Conservation (phyloP, 352 stramenopile species). For the Globisporangium recalcitrans region DNA sequence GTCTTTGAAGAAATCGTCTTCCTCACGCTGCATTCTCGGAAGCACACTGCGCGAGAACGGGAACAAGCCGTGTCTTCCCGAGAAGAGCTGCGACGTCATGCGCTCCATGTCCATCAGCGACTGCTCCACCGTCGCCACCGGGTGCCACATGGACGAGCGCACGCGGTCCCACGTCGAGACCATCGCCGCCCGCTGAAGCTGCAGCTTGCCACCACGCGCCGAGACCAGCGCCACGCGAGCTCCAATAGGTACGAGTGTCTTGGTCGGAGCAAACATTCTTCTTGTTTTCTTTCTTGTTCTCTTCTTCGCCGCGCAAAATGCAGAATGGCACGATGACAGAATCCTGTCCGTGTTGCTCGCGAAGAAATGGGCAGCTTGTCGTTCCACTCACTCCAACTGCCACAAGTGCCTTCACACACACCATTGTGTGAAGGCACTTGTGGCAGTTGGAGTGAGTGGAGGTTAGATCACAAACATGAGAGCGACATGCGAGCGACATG, state of each 20-base stretch:
- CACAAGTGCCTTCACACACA: neutral
- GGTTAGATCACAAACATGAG: neutral
- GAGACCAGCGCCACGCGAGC: neutral
- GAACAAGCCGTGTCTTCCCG: neutral
- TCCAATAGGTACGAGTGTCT: neutral
- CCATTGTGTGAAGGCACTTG: neutral
- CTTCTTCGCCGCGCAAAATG: neutral
- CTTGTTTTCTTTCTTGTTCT: neutral
- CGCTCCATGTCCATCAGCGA: neutral
- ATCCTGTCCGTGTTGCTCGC: too few species aligned
- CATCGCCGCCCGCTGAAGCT: constrained; percentile 30
- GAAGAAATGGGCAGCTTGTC: neutral
- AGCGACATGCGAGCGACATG: neutral
- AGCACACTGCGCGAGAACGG: neutral
- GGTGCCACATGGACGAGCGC: neutral
- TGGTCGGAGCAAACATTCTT: neutral
- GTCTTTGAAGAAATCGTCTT: neutral
- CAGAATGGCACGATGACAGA: too few species aligned
- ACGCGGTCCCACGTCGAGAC: constrained; percentile 74
- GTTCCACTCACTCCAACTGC: neutral
- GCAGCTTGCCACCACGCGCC: neutral
- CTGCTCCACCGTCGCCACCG: neutral
- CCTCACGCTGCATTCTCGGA: neutral
- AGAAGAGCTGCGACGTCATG: neutral
- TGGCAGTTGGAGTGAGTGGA: neutral